Base-by-base conservation (phyloP, 164 flowering plant genomes). In the Pachysandra terminalis region DNA sequence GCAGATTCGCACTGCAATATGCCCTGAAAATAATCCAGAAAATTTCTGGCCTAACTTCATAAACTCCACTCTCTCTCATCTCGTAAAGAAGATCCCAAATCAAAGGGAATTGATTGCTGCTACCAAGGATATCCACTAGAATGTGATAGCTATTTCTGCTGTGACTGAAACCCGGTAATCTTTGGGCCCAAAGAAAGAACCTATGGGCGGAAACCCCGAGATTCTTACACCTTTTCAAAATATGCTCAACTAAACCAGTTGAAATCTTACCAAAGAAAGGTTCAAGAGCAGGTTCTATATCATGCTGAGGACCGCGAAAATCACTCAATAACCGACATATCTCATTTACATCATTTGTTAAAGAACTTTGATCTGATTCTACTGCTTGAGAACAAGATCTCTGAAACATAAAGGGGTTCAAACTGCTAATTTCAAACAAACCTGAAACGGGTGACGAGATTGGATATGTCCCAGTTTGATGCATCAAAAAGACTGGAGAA, bases 71-170 rank as follows among this genome's bases (percentile, higher is more conserved):
- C 6, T 82, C 86, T 73, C 78, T 86, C 69, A 87, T 72, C 74
- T 87, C 91, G 1, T 65, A 56, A 27, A 95, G 81, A 68, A 92
- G 82, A 75, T 90, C 93, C 98, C 98, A 91, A 12, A 94, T 68
- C 64, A 90, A 60, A 32, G 97, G 92, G 66, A 90, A 94, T 62
- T 91, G 91, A 59, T 79, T 86, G 64, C 84, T 81, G 70, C 85
- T 70, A 7, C 97, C 97, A 26, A 91, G 71, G 32, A 91, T 77
- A 65, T 85, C 85, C 4, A 91, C 79, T 28, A 91, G 72, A 68
- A 91, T 86, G 59, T 76, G 87, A 60, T 80, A 78, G 74, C 85
- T 84, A 3, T 81, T 81, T 21, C 15, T 56, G 32, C 85, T 86
- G 64, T 81, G 96, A 61, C 66, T 41, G 63, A 90, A 89, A 56